Evolutionary conservation across 768 basidiomycete species (phyloP), one percentile per base, ranked within the genome.

Genomic region (Rickenella mellea): DNA sequence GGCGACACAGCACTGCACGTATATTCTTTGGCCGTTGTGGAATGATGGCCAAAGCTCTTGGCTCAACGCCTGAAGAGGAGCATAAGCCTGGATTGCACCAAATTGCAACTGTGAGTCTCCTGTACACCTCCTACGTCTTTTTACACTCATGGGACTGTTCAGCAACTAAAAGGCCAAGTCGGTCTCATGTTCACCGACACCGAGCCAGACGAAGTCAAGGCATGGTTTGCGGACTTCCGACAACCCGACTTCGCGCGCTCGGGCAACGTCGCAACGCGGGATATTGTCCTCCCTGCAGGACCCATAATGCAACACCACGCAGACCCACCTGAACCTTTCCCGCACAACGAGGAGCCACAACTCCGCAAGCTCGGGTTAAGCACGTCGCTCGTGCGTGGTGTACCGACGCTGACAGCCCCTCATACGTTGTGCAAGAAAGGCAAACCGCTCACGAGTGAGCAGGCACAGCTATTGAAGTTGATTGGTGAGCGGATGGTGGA

Each of bases 321-420:
- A 2, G 81, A 85, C 48, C 85, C 83, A 0, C 76, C 83, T 28
- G 83, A 92, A 51, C 84, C 89, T 2, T 93, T 98, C 62, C 91
- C 96, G 27, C 92, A 97, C 61, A 92, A 91, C 53, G 91, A 98
- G 67, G 96, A 99, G 48, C 92, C 93, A 17, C 94, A 98, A 57
- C 71, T 99, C 40, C 80, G 96, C 42, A 88, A 87, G 60, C 74
- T 98, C 27, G 96, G 96, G 6, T 65, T 99, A 25, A 69, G 78
- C 39, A 98, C 93, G 14, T 74, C 70, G 24, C 74, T 99, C 71
- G 76, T 83, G 44, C 78, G 75, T 53, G 96, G 96, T 42, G 85
- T 96, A 0, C 93, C 94, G 4, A 85, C 83, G 6, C 65, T 98
- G 35, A 73, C 75, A 42, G 71, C 65, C 35, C 70, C 88, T n/a